Conservation (phyloP, 805 yeast genomes). For the Maudiozyma turicensis region DNA sequence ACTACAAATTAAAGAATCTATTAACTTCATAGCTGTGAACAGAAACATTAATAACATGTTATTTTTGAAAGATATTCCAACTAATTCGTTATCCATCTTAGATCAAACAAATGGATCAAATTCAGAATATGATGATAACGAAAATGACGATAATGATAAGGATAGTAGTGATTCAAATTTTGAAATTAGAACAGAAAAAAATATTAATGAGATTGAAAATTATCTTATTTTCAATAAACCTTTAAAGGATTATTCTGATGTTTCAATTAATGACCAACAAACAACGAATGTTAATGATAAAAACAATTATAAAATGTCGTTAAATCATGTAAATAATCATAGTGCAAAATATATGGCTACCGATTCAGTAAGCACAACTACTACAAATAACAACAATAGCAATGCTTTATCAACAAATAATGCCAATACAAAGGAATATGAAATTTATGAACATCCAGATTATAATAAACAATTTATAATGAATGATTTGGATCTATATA, state of each 20-base stretch:
- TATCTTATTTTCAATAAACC: conserved; percentile 3
- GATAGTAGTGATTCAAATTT: not conserved
- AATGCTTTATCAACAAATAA: not conserved
- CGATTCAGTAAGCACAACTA: not conserved
- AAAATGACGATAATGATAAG: not conserved
- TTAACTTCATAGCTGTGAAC: conserved; percentile 14
- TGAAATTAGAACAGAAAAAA: not conserved
- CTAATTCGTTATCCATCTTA: not conserved
- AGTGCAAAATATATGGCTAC: not conserved
- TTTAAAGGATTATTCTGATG: conserved; percentile 2
- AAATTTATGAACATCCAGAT: conserved; percentile 21
- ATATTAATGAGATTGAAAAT: not conserved
- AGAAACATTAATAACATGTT: conserved; percentile 5
- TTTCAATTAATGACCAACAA: not conserved
- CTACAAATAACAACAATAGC: not conserved
- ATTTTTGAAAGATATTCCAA: conserved; percentile 2
- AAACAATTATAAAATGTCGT: not conserved
- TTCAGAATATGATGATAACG: not conserved
- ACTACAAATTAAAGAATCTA: conserved; percentile 19
- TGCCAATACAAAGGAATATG: conserved; percentile 10
- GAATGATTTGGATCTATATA: conserved; percentile 12
- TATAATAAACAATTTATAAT: conserved; percentile 9
- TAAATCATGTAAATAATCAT: not conserved
- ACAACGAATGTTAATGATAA: not conserved
- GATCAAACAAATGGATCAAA: not conserved